Conservation (phyloP, 129 eudicot species). For the Saposhnikovia divaricata region DNA sequence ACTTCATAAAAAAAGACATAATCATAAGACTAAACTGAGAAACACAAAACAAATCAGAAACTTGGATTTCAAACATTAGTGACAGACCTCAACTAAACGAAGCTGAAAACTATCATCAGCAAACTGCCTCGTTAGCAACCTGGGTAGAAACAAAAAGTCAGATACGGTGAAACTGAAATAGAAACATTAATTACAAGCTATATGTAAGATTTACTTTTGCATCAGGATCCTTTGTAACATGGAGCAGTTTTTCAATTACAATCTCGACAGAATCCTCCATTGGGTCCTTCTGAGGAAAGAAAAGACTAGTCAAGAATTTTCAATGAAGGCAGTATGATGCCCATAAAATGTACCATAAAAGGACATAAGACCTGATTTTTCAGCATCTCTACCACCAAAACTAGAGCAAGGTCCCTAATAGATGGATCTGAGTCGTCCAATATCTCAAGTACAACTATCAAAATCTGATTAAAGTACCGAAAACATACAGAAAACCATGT, state of each 20-base stretch:
- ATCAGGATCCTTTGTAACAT: conserved; percentile 60
- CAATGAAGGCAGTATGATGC: neutral
- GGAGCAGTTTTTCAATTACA: conserved; percentile 80
- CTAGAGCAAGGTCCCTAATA: too few species aligned
- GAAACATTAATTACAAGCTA: neutral
- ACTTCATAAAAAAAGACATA: too few species aligned
- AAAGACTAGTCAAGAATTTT: neutral
- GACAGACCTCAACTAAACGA: too few species aligned
- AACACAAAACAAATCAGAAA: too few species aligned
- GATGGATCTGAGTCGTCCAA: too few species aligned
- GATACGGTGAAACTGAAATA: conserved; percentile 7
- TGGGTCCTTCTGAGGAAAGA: conserved; percentile 53
- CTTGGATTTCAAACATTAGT: too few species aligned
- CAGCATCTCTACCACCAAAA: conserved; percentile 95
- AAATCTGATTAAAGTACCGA: too few species aligned
- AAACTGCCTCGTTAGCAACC: conserved; percentile 92
- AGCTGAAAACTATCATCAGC: too few species aligned
- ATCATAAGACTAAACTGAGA: too few species aligned
- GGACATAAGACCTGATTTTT: conserved; percentile 60
- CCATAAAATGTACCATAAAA: neutral
- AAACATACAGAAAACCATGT: too few species aligned
- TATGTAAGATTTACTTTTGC: conserved; percentile 46
- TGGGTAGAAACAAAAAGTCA: conserved; percentile 24
- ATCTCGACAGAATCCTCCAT: conserved; percentile 95
- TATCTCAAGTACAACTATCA: too few species aligned